These are phyloP conservation scores for Cyamopsis tetragonoloba DNA, from an alignment of 306 rosid species.

Conservation along the genomic window DNA sequence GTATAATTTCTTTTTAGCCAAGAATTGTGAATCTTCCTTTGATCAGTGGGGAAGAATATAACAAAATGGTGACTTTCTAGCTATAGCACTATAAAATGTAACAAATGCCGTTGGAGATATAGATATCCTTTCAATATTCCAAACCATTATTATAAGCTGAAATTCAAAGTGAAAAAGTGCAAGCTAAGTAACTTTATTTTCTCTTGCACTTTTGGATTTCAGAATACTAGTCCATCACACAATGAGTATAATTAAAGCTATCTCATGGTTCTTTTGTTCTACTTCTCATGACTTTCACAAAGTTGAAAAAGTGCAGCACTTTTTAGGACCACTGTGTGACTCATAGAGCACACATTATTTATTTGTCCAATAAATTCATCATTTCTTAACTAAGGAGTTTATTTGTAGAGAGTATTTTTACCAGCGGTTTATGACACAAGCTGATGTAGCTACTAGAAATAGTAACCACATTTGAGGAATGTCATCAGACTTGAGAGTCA, in stretches of 20 bases:
- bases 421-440: too few relatives aligned
- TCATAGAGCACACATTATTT: too few relatives aligned
- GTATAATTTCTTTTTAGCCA: background rate
- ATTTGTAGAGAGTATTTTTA: too few relatives aligned
- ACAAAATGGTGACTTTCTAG: background rate
- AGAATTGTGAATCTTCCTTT: background rate
- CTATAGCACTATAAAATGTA: background rate
- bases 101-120: conserved; percentile 22
- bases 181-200: background rate
- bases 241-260: background rate
- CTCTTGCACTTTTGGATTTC: background rate
- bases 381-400: too few relatives aligned
- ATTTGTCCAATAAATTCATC: too few relatives aligned
- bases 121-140: conserved; percentile 11
- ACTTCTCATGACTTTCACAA: background rate
- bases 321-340: conserved; percentile 2
- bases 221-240: background rate
- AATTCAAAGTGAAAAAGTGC: conserved; percentile 8
- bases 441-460: too few relatives aligned
- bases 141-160: background rate
- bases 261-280: background rate
- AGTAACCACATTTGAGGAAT: too few relatives aligned
- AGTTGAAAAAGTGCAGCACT: background rate
- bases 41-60: too few relatives aligned
- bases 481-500: too few relatives aligned